phyloP scores from a whole-genome alignment of 148 eudicot genomes.

The Camellia lanceoleosa region DNA sequence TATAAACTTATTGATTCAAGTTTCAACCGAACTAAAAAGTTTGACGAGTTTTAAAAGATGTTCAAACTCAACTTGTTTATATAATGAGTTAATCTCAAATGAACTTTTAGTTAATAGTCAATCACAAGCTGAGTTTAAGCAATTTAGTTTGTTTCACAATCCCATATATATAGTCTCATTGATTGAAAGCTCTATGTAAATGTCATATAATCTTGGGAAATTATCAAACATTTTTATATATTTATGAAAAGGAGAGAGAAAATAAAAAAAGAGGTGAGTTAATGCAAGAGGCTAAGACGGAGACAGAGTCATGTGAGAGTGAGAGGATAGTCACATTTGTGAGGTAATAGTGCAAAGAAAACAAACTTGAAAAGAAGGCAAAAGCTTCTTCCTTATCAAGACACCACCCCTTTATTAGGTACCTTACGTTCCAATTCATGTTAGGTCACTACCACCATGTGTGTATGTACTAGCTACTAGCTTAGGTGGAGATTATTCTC shows the following conservation, averaged over 20 bases:
- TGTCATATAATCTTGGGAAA: too few species aligned
- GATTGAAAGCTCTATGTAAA: too few species aligned
- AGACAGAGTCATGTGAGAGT: slow-evolving; percentile 19
- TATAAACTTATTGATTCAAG: too few species aligned
- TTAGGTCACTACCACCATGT: slow-evolving; percentile 2
- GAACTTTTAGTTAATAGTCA: too few species aligned
- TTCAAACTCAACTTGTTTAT: too few species aligned
- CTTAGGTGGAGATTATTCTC: background rate
- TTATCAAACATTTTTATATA: background rate
- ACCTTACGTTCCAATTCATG: slow-evolving; percentile 24
- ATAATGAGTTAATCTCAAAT: too few species aligned
- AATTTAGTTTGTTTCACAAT: too few species aligned
- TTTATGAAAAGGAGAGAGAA: background rate
- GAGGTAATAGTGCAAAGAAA: slow-evolving; percentile 17
- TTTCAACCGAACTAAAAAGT: too few species aligned
- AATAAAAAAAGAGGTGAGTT: background rate
- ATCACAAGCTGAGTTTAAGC: too few species aligned
- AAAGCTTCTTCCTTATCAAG: slow-evolving; percentile 31
- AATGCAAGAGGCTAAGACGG: background rate
- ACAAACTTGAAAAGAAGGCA: slow-evolving; percentile 27
- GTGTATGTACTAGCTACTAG: background rate
- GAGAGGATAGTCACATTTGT: slow-evolving; percentile 2
- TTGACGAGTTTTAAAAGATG: too few species aligned
- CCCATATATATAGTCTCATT: too few species aligned
- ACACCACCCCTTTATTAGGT: slow-evolving; percentile 15